Conservation (phyloP, 106 monocot genomes). For the Xerophyta viscosa region DNA sequence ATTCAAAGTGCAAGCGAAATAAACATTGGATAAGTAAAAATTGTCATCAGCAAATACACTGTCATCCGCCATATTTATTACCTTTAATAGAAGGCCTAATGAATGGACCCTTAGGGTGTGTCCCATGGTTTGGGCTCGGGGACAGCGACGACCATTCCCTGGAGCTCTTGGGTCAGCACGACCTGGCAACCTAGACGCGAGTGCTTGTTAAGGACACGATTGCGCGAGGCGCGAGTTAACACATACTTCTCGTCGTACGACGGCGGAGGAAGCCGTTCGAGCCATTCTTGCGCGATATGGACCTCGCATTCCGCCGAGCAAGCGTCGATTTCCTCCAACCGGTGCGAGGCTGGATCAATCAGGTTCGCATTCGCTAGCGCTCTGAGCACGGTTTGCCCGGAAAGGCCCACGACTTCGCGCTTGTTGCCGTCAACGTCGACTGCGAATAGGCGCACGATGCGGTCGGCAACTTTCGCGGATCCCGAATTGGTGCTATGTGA, state of each 20-base stretch:
- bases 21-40: too few relatives aligned
- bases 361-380: conserved; percentile 55
- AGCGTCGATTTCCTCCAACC: conserved; percentile 92
- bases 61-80: too few relatives aligned
- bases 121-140: conserved; percentile 92
- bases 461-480: conserved; percentile 83
- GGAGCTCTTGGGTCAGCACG: conserved; percentile 54
- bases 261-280: conserved; percentile 63
- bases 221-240: conserved; percentile 56
- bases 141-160: conserved; percentile 90
- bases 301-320: conserved; percentile 96
- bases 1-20: too few relatives aligned
- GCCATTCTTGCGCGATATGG: conserved; percentile 86
- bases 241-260: conserved; percentile 81
- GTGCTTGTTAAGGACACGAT: conserved; percentile 74
- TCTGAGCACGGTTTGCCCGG: conserved; percentile 74
- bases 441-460: conserved; percentile 75
- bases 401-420: conserved; percentile 62
- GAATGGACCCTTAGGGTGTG: conserved; percentile 68
- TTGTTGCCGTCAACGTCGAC: conserved; percentile 66
- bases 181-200: conserved; percentile 86
- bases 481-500: neutral
- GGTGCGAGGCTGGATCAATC: conserved; percentile 88
- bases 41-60: too few relatives aligned
- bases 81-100: too few relatives aligned